A percentile compares a stretch with the other conserved stretches of the same genome.
Conservation (phyloP, 2,329 filamentous ascomycete species). For the Sphaerostilbella broomeana region DNA sequence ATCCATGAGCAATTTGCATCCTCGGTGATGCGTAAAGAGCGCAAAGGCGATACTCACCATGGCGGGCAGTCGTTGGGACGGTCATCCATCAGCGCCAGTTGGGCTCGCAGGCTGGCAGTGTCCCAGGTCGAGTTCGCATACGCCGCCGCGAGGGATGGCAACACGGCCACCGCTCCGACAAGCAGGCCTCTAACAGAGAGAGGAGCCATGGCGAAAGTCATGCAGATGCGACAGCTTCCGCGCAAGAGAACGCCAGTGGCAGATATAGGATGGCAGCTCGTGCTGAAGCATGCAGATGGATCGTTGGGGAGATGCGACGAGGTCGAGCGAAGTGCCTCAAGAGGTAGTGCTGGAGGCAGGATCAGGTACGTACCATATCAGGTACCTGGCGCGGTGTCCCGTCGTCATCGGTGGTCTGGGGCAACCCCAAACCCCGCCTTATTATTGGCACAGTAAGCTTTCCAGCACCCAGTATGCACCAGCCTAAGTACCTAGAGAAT, state of each 20-base stretch:
- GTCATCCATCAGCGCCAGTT: slow-evolving; percentile 65
- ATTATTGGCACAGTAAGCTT: slow-evolving; percentile 6
- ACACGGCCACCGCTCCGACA: slow-evolving; percentile 32
- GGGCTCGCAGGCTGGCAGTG: slow-evolving; percentile 54
- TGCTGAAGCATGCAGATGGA: background rate
- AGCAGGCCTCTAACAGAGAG: slow-evolving; percentile 32
- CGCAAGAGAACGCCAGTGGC: slow-evolving; percentile 6
- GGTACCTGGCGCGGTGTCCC: slow-evolving; percentile 10
- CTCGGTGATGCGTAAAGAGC: too few relatives aligned
- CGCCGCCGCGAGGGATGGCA: slow-evolving; percentile 35
- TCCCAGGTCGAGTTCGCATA: slow-evolving; percentile 50
- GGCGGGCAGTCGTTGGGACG: slow-evolving; percentile 73
- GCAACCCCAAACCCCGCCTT: slow-evolving; percentile 10
- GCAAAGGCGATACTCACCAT: slow-evolving; percentile 52
- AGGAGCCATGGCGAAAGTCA: slow-evolving; percentile 33
- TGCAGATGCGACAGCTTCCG: slow-evolving; percentile 15
- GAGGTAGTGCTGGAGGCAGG: background rate
- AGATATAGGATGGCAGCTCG: background rate
- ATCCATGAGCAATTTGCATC: slow-evolving; percentile 13
- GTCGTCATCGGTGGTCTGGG: slow-evolving; percentile 13
- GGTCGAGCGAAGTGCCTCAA: background rate
- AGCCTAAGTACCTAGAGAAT: too few relatives aligned
- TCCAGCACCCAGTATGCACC: background rate
- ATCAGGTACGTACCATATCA: slow-evolving; percentile 9
- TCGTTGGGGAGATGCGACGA: slow-evolving; percentile 3